Percentiles rank a stretch among this genome's conserved stretches.
Evolutionary conservation across 768 basidiomycete species (phyloP).

Genomic region (Chalciporus sphaerocephalus): DNA sequence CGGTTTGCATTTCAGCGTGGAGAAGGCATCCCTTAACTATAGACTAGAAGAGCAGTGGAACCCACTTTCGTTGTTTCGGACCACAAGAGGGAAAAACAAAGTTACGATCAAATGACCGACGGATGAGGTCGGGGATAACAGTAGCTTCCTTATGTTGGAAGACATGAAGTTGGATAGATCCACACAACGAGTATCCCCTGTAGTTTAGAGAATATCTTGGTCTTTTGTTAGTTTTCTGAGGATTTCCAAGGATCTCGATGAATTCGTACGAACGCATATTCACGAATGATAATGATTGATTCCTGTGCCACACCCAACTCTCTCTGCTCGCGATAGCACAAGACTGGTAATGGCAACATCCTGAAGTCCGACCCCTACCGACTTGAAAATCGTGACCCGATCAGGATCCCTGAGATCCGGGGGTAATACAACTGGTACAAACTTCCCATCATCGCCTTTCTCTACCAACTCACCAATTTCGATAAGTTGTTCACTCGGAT

Average conservation of each 20-base stretch:
- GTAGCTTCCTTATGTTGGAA: no score
- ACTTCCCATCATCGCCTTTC: constrained; percentile 5
- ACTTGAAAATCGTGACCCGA: constrained; percentile 78
- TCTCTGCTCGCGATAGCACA: constrained; percentile 58
- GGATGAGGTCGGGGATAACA: no score
- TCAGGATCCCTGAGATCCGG: constrained; percentile 27
- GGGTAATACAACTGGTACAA: constrained; percentile 11
- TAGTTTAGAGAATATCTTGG: no score
- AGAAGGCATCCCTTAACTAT: no score
- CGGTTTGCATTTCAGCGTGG: no score
- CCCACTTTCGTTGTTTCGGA: no score
- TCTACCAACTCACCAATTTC: constrained; percentile 68
- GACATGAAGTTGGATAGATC: no score
- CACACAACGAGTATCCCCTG: no score
- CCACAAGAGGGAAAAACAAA: no score
- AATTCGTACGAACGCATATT: not conserved
- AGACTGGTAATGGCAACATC: constrained; percentile 78
- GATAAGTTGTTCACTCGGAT: constrained; percentile 39
- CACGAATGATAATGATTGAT: constrained; percentile 44
- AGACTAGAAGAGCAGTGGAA: no score
- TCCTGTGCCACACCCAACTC: constrained; percentile 46
- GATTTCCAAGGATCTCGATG: not conserved
- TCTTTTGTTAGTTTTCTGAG: no score
- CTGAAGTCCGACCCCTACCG: constrained; percentile 83
- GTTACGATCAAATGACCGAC: no score